Evolutionary conservation across 345 rosid genomes (phyloP), one percentile per base, ranked within the genome.

Genomic region (Eucalyptus erythrocorys): DNA sequence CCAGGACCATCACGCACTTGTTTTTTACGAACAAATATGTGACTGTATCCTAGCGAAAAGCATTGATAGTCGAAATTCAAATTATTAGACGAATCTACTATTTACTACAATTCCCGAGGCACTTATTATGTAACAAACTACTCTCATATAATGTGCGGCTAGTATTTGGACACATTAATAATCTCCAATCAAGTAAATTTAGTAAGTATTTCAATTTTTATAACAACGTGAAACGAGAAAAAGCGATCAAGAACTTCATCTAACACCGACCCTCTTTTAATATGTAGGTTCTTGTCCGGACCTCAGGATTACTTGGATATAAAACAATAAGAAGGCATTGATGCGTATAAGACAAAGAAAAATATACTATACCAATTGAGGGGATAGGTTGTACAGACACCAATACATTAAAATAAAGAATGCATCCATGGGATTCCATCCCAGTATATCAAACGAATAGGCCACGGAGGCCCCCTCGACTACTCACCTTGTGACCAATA

Each of bases 311-410:
- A 4, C 3, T 3, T 9, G 0, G 13, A 55, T 55, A 2, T 9
- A 55, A 55, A 55, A 55, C 3, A 24, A 55, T 22, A 55, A 55
- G 5, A 55, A 13, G 13, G 5, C 24, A 10, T 55, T 55, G 27
- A 4, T 0, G 1, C 30, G 3, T 24, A 55, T 55, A 24, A 24
- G 6, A 13, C 12, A 55, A 55, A 55, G 1, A 22, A 8, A 8
- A 24, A 2, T 10, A 55, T 24, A 55, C 6, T 2, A 4, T 55
- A 55, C 5, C 30, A 10, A 55, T 55, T 24, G 13, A 24, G 30
- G 6, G 5, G 0, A 0, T 55, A 55, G 61, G 1, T 4, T 0
- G 30, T 55, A 30, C 30, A 2, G 0, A 2, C 3, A 10, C 13
- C 7, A 4, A 4, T 8, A 9, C 30, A 22, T 24, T 55, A 22